Evolutionary conservation across 352 stramenopile genomes (phyloP).

Genomic region (Globisporangium cylindrosporum): DNA sequence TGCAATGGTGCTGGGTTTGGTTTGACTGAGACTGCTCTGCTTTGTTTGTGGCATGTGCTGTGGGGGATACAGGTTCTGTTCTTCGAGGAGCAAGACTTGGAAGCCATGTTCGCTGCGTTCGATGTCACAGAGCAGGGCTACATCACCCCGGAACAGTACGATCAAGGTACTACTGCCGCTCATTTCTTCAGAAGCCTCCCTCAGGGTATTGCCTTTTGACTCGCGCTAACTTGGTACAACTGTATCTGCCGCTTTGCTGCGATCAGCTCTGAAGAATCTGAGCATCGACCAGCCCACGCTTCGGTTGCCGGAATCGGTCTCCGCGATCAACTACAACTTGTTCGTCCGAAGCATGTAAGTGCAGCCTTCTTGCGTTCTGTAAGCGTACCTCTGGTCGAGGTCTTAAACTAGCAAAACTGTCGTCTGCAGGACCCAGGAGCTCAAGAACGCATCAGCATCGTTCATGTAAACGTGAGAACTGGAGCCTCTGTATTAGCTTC

Average conservation of each 20-base stretch:
- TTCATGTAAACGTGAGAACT: constrained; percentile 41
- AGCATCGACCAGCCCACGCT: constrained; percentile 67
- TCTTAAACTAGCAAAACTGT: not conserved
- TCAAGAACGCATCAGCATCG: constrained; percentile 62
- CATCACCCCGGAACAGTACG: constrained; percentile 64
- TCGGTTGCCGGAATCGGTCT: constrained; percentile 58
- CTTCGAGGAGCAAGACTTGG: constrained; percentile 69
- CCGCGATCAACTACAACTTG: constrained; percentile 48
- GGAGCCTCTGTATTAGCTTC: not conserved
- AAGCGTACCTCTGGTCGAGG: not conserved
- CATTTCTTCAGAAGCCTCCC: not conserved
- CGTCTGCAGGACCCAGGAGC: constrained; percentile 48
- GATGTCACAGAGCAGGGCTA: constrained; percentile 67
- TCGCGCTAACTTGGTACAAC: not conserved
- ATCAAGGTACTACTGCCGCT: constrained; percentile 35
- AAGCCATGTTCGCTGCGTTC: constrained; percentile 75
- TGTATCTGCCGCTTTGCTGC: not conserved
- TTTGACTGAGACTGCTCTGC: not conserved
- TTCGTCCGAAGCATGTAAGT: constrained; percentile 74
- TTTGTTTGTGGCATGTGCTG: too few species aligned
- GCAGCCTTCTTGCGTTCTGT: not conserved
- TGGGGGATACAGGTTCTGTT: constrained; percentile 41
- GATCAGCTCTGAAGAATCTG: constrained; percentile 48
- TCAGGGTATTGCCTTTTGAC: not conserved
- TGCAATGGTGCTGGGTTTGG: not conserved